phyloP scores from a whole-genome alignment of 192 early-diverging fungal species.

The Backusella morwellensis region DNA sequence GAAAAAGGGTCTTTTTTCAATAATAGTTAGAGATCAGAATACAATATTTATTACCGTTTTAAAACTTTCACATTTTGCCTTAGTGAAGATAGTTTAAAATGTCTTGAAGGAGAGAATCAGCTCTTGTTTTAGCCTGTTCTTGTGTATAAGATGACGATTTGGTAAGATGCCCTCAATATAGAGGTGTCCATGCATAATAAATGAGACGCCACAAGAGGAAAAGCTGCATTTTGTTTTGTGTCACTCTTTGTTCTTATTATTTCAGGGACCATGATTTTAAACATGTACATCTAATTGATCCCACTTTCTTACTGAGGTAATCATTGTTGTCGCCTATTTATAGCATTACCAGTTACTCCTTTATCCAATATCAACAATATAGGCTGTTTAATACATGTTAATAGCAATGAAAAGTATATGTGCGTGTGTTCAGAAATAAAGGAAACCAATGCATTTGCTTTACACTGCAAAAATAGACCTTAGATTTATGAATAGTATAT shows the following conservation, averaged over 20 bases:
- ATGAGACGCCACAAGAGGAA: not conserved
- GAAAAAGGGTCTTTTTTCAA: not conserved
- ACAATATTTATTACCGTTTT: not conserved
- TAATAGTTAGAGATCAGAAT: not conserved
- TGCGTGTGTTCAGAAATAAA: too few relatives aligned
- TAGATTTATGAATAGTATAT: too few relatives aligned
- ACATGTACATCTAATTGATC: not conserved
- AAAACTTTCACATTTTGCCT: not conserved
- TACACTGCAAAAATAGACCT: too few relatives aligned
- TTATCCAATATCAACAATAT: too few relatives aligned
- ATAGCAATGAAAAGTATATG: too few relatives aligned
- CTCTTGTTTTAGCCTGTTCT: not conserved
- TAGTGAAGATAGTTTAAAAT: not conserved
- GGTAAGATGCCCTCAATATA: not conserved
- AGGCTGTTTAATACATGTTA: too few relatives aligned
- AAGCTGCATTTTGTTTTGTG: not conserved
- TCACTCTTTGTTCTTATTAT: not conserved
- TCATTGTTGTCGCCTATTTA: not conserved
- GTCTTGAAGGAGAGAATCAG: not conserved
- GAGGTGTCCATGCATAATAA: not conserved
- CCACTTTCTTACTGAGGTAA: too few relatives aligned
- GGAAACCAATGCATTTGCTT: too few relatives aligned
- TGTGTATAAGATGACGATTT: not conserved
- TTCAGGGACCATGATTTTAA: not conserved
- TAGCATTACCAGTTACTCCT: not conserved